Evolutionary conservation across 2,329 filamentous ascomycete species (phyloP).

Genomic region (Verticillium nonalfalfae): DNA sequence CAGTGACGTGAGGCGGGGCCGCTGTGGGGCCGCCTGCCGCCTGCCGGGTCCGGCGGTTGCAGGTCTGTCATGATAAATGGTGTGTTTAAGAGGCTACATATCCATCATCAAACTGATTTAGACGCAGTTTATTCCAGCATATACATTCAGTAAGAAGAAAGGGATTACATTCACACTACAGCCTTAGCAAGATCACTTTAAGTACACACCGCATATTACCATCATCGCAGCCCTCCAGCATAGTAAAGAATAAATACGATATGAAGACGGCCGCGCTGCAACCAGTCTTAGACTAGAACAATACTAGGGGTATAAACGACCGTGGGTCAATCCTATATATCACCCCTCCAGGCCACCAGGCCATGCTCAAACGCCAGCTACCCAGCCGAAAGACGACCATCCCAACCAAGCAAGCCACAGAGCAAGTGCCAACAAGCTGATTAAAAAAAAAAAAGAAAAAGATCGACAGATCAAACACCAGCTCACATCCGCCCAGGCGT

Average conservation of each 20-base stretch:
- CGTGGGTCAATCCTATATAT: background rate
- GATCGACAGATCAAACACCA: background rate
- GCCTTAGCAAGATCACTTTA: too few species aligned
- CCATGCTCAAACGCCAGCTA: background rate
- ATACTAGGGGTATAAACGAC: slow-evolving; percentile 1
- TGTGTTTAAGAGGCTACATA: too few species aligned
- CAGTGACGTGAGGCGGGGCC: background rate
- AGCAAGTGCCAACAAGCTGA: background rate
- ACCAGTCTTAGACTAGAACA: background rate
- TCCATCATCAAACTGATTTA: too few species aligned
- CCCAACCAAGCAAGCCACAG: background rate
- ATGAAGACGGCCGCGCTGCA: background rate
- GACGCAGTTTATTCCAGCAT: too few species aligned
- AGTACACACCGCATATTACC: too few species aligned
- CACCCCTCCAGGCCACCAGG: background rate
- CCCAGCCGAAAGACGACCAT: background rate
- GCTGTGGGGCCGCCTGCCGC: background rate
- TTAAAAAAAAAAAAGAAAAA: background rate
- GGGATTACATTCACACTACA: too few species aligned
- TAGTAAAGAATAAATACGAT: too few species aligned
- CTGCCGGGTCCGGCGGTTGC: background rate
- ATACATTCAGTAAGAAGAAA: too few species aligned
- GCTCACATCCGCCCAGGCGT: slow-evolving; percentile 16
- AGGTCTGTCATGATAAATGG: background rate
- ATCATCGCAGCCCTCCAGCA: too few species aligned